Evolutionary conservation across 2,329 filamentous ascomycete species (phyloP).

Genomic region (Aspergillus uvarum): DNA sequence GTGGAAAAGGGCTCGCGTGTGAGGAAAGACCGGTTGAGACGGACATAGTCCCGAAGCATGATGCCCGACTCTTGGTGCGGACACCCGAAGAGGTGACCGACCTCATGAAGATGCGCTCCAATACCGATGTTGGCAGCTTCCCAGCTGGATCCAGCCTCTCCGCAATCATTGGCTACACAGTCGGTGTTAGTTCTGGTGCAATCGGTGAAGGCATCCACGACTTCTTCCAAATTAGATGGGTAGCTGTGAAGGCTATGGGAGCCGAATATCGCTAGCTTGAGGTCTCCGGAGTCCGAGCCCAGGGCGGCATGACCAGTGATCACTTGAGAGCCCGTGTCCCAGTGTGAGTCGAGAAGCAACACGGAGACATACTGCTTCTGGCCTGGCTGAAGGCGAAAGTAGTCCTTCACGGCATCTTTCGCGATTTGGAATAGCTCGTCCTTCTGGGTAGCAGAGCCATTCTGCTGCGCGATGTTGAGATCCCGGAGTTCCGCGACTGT

Average conservation of each 20-base stretch:
- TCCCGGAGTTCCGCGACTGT: constrained; percentile 81
- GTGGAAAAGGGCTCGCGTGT: constrained; percentile 82
- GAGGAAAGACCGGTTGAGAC: constrained; percentile 78
- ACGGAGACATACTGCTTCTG: constrained; percentile 88
- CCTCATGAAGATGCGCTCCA: constrained; percentile 87
- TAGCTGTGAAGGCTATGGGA: constrained; percentile 92
- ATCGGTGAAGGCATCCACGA: constrained; percentile 83
- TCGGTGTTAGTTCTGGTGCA: constrained; percentile 84
- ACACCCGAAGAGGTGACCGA: constrained; percentile 85
- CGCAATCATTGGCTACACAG: constrained; percentile 79
- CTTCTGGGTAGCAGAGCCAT: constrained; percentile 66
- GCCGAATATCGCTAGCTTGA: constrained; percentile 86
- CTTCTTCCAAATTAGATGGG: constrained; percentile 82
- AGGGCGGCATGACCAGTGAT: constrained; percentile 80
- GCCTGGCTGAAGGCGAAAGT: constrained; percentile 72
- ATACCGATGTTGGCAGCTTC: constrained; percentile 94
- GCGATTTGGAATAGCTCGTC: constrained; percentile 76
- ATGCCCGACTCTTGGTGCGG: constrained; percentile 87
- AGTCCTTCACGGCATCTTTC: constrained; percentile 70
- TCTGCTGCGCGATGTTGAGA: constrained; percentile 75
- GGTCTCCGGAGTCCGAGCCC: constrained; percentile 69
- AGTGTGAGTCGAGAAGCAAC: constrained; percentile 82
- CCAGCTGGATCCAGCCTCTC: constrained; percentile 87
- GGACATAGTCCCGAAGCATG: constrained; percentile 87
- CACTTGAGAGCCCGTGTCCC: constrained; percentile 70